Conservation (phyloP, 1,139 yeast species). For the Magnusiomyces clavatus region DNA sequence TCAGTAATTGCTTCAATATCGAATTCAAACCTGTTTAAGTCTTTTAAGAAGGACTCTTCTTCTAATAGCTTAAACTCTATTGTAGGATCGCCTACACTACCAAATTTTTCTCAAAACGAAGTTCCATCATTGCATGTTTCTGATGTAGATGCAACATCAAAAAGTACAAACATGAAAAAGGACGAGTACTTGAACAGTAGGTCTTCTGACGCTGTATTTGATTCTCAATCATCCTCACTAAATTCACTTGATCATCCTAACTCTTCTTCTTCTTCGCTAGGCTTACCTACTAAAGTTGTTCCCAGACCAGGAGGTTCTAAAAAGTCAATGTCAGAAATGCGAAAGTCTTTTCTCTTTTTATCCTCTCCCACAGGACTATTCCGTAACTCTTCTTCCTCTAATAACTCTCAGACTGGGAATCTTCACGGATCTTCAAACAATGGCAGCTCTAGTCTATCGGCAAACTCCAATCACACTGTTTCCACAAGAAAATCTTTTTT, state of each 20-base stretch:
- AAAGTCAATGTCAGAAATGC: not conserved
- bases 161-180: not conserved
- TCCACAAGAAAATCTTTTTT: not conserved
- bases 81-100: not conserved
- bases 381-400: not conserved
- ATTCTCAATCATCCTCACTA: not conserved
- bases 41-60: not conserved
- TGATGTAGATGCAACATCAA: not conserved
- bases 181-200: not conserved
- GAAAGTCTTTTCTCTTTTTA: not conserved
- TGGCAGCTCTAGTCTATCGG: not conserved
- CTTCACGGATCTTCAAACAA: not conserved
- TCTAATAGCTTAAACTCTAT: not conserved
- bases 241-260: not conserved
- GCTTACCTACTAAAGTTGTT: not conserved
- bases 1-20: conserved; percentile 1
- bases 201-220: not conserved
- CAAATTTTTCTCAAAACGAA: not conserved
- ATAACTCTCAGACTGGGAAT: not conserved
- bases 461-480: not conserved
- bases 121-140: not conserved
- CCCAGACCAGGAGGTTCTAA: not conserved
- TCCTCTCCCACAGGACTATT: not conserved
- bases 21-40: not conserved
- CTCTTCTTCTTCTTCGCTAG: not conserved